Base-by-base conservation (phyloP, 2,329 filamentous ascomycete genomes). In the Ophiosphaerella narmari region DNA sequence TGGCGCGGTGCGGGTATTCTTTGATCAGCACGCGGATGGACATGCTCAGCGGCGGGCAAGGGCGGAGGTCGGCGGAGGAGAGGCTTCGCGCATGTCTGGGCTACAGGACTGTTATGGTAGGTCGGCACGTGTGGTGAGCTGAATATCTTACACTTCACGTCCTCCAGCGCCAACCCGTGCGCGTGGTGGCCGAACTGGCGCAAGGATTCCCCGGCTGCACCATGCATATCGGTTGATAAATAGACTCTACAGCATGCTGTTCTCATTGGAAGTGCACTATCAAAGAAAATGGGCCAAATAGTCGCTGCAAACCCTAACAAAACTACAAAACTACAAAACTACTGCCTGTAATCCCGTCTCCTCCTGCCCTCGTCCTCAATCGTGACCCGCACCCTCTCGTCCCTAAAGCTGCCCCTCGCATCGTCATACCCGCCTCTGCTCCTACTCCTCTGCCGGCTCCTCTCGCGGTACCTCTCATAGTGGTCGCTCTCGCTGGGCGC, bases 1-100 rank as follows among this genome's bases (percentile, higher is more conserved):
- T 91, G 59, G 91, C 89, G 59, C 93, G 89, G 71, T 91, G 86
- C 60, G 91, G 91, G 68, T 90, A 85, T 70, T 97, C 91, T 77
- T 89, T 89, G 73, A 96, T 86, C 66, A 94, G 83, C 54, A 96
- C 85, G 66, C 88, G 87, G 75, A 91, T 88, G 52, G 67, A 71
- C 68, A 72, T 73, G 62, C 65, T 68, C 43, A 54, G 52, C 34
- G 50, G 58, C 53, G 43, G 52, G 50, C 36, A 54, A 46, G 34
- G 35, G 48, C 55, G 50, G 47, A 39, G 44, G 31, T 43, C 32
- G 44, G 37, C 33, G 42, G 35, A 34, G 38, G 18, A 44, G 52
- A 44, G 38, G 40, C 33, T 52, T 48, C 50, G 51, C 57, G 54
- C 65, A 68, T 67, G 57, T 66, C 64, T 21, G 18, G 18, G 18